These are phyloP conservation scores for Collybia sordida DNA, from an alignment of 768 basidiomycete species.

Conservation along the genomic window DNA sequence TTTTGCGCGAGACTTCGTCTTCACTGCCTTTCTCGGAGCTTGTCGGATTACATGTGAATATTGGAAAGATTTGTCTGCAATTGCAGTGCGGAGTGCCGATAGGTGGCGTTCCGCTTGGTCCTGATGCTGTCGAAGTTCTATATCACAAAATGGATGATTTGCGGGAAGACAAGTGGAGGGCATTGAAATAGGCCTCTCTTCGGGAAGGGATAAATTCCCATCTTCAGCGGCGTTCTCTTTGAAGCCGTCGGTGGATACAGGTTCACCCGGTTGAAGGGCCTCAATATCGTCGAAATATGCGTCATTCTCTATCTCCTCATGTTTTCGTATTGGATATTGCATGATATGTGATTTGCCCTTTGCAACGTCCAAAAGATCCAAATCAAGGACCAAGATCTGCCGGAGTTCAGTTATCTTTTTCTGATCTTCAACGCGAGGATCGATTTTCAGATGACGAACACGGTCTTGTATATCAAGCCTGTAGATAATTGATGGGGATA, in stretches of 20 bases:
- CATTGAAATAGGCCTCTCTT: background rate
- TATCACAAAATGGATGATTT: background rate
- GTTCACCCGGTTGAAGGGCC: background rate
- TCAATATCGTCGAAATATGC: background rate
- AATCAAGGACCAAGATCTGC: too few relatives aligned
- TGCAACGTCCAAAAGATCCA: too few relatives aligned
- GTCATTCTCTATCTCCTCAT: too few relatives aligned
- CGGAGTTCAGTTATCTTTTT: too few relatives aligned
- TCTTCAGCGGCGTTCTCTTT: background rate
- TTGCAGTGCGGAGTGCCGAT: too few relatives aligned
- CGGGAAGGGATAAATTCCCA: background rate
- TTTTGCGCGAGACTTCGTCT: background rate
- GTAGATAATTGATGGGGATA: too few relatives aligned
- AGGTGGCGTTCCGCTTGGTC: background rate
- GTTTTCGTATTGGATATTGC: too few relatives aligned
- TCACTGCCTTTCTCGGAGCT: background rate
- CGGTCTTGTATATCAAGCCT: too few relatives aligned
- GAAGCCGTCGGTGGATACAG: background rate
- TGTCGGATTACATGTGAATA: background rate
- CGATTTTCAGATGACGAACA: too few relatives aligned
- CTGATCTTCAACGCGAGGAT: too few relatives aligned
- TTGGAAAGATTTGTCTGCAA: background rate
- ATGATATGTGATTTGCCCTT: too few relatives aligned
- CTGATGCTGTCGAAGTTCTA: background rate
- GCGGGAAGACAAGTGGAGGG: background rate